Evolutionary conservation across 176 grass and related monocot species (phyloP).

Genomic region (Sorghum bicolor): Sorghum_bicolor_NCBIv3 NC_012872.2:62722501-62723000

Average conservation of each 20-base stretch:
- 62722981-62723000: not conserved
- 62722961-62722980: rapidly evolving
- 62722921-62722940: not conserved
- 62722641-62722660: not conserved
- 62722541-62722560: no score
- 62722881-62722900: rapidly evolving
- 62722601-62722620: no score
- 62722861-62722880: rapidly evolving
- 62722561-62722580: no score
- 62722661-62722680: not conserved
- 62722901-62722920: not conserved
- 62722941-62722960: rapidly evolving
- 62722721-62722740: not conserved
- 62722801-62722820: not conserved
- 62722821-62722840: not conserved
- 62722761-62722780: not conserved
- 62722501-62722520: no score
- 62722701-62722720: no score
- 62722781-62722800: not conserved
- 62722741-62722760: not conserved
- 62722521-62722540: no score
- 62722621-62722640: no score
- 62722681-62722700: rapidly evolving
- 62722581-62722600: no score
- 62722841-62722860: rapidly evolving